Percentiles rank a stretch among this genome's conserved stretches.
Conservation (phyloP, 1,284 basidiomycete genomes). For the Megacollybia platyphylla region DNA sequence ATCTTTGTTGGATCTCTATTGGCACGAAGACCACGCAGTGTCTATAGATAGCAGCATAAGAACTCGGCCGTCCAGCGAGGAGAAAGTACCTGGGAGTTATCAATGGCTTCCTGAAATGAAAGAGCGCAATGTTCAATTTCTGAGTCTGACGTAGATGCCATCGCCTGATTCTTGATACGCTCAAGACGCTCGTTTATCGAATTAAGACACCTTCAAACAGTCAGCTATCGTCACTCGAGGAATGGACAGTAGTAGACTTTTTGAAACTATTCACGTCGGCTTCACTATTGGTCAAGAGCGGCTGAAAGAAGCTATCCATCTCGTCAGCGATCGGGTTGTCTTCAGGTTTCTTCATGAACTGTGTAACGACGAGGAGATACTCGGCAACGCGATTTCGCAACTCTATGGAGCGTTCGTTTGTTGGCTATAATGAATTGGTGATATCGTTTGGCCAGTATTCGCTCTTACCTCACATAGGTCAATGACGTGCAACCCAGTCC, state of each 20-base stretch:
- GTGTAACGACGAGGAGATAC: slow-evolving; percentile 1
- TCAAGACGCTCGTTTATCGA: no score
- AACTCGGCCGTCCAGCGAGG: no score
- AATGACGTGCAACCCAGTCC: slow-evolving; percentile 1
- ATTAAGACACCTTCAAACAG: neutral
- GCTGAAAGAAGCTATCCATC: neutral
- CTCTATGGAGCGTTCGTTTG: neutral
- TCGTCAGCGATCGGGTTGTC: neutral
- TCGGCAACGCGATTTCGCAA: neutral
- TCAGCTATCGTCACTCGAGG: neutral
- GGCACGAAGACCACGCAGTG: no score
- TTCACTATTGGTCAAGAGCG: neutral
- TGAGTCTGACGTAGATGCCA: no score
- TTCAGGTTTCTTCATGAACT: slow-evolving; percentile 1
- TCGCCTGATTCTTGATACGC: no score
- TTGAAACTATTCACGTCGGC: no score
- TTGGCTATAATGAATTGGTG: neutral
- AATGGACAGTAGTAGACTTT: no score
- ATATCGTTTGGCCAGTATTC: neutral
- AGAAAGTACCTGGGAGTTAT: no score
- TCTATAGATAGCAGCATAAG: no score
- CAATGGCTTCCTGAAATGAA: no score
- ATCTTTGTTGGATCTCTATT: no score
- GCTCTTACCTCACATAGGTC: slow-evolving; percentile 2
- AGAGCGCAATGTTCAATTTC: no score